Conservation (phyloP, 345 rosid species). For the Bruguiera gymnorhiza region DNA sequence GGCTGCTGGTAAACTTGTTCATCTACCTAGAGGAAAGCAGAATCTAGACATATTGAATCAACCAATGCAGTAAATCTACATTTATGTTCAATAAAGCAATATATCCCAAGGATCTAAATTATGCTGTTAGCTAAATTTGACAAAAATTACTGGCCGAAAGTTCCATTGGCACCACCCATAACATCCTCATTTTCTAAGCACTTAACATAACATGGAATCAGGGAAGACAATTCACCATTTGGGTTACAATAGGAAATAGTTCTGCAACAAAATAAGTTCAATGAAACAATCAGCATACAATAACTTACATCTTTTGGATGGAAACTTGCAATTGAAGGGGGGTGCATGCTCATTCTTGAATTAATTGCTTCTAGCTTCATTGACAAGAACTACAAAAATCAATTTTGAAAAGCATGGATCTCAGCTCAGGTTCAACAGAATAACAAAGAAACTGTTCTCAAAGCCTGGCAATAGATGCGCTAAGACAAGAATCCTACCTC, state of each 20-base stretch:
- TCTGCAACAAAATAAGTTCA: background rate
- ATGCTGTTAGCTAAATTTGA: too few relatives aligned
- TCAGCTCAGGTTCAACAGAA: constrained; percentile 12
- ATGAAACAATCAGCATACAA: background rate
- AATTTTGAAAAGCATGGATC: constrained; percentile 12
- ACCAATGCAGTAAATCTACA: too few relatives aligned
- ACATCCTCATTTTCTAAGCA: background rate
- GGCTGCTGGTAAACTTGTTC: background rate
- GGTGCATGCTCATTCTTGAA: constrained; percentile 23
- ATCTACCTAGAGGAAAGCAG: background rate
- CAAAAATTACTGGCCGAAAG: too few relatives aligned
- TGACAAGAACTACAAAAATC: constrained; percentile 28
- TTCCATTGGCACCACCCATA: background rate
- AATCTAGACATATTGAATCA: background rate
- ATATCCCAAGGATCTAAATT: too few relatives aligned
- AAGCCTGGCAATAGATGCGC: background rate
- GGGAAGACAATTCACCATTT: background rate
- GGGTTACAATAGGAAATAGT: background rate
- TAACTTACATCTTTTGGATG: constrained; percentile 28
- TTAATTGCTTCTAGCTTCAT: constrained; percentile 36
- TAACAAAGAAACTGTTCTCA: background rate
- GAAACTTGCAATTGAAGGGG: constrained; percentile 16
- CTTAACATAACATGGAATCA: background rate
- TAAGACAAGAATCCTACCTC: constrained; percentile 45
- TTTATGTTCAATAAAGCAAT: too few relatives aligned